Conservation (phyloP, 345 rosid genomes). For the Trapa bicornis region DNA sequence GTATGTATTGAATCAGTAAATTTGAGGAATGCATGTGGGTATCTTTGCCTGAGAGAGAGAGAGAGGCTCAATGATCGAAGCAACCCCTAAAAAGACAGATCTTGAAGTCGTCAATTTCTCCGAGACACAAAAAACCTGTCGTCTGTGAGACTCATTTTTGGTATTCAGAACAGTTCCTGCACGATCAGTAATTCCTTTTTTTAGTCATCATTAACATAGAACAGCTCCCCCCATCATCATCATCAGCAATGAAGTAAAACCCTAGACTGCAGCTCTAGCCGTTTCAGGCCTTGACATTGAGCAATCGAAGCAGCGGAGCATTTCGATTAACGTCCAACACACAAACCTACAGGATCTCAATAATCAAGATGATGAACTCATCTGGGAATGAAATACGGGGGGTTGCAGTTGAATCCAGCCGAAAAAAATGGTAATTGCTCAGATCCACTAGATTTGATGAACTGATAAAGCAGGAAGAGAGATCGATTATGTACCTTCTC, state of each 20-base stretch:
- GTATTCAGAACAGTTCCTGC: neutral
- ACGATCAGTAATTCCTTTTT: neutral
- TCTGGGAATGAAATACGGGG: neutral
- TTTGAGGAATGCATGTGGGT: neutral
- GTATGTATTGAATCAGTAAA: neutral
- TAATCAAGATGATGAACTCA: neutral
- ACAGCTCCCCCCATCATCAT: neutral
- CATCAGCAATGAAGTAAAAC: neutral
- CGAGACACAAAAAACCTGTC: slow-evolving; percentile 20
- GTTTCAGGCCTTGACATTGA: neutral
- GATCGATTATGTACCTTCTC: neutral
- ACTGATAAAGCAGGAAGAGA: neutral
- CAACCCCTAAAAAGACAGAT: slow-evolving; percentile 8
- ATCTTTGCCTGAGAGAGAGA: neutral
- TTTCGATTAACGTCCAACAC: neutral
- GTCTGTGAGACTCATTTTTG: neutral
- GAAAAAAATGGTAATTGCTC: neutral
- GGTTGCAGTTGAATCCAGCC: neutral
- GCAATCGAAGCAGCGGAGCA: neutral
- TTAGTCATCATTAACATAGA: neutral
- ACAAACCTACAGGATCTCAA: neutral
- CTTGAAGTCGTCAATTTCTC: slow-evolving; percentile 28
- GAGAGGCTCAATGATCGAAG: neutral
- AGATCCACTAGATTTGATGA: neutral
- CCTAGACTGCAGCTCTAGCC: neutral